A percentile compares a stretch with the other conserved stretches of the same genome.
Evolutionary conservation across 163 green algal genomes (phyloP).

Genomic region (Smithsoniella earleae): DNA sequence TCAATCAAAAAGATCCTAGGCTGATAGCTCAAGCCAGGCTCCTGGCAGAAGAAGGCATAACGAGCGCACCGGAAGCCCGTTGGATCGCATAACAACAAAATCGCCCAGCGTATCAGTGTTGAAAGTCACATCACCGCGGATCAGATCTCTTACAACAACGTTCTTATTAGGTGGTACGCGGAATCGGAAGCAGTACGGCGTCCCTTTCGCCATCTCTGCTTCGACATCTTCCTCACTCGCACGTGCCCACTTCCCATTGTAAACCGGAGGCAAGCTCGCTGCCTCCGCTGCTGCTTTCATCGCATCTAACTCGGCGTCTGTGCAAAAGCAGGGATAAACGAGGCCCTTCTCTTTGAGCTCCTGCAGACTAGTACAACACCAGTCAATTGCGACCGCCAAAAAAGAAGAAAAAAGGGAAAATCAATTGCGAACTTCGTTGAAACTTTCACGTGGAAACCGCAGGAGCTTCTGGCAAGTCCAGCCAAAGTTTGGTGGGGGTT

Average conservation of each 20-base stretch:
- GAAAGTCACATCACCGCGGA: conserved; percentile 87
- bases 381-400: neutral
- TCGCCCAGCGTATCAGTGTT: conserved; percentile 94
- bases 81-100: conserved; percentile 95
- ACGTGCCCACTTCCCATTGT: conserved; percentile 85
- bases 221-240: conserved; percentile 82
- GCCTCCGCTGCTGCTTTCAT: conserved; percentile 84
- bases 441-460: neutral
- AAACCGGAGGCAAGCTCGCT: conserved; percentile 84
- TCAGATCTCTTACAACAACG: conserved; percentile 49
- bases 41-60: too few species aligned
- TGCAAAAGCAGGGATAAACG: conserved; percentile 99
- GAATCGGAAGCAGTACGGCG: conserved; percentile 70
- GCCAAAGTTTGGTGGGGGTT: too few species aligned
- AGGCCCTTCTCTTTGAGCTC: conserved; percentile 56
- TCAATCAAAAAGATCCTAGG: neutral
- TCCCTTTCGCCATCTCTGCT: conserved; percentile 64
- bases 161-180: conserved; percentile 24
- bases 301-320: conserved; percentile 86
- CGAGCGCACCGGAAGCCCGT: conserved; percentile 69
- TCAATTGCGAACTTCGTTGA: neutral
- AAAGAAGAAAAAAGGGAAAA: neutral
- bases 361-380: conserved; percentile 41
- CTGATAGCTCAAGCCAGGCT: too few species aligned
- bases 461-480: too few species aligned